These are phyloP conservation scores for Plasmodiophora brassicae DNA, from an alignment of 208 protist genomes.

Conservation along the genomic window DNA sequence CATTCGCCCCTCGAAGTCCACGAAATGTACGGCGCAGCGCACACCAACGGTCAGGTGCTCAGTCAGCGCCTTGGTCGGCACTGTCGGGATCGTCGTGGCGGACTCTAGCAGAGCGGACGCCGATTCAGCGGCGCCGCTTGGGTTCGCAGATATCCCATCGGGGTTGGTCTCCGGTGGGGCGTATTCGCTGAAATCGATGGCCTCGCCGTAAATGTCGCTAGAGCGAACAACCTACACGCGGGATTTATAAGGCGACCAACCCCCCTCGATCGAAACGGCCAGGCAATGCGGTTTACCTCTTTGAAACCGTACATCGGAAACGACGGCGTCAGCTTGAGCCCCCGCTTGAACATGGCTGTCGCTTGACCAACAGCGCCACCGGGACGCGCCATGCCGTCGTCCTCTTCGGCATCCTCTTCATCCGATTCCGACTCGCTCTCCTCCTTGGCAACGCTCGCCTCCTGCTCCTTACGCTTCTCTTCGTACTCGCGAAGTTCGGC, in stretches of 20 bases:
- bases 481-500: conserved; percentile 35
- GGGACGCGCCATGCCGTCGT: background rate
- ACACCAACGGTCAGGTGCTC: background rate
- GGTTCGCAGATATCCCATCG: background rate
- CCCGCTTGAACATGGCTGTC: conserved; percentile 17
- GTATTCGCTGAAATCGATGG: conserved; percentile 23
- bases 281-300: too few relatives aligned
- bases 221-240: background rate
- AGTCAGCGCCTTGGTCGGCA: background rate
- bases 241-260: background rate
- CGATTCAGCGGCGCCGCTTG: background rate
- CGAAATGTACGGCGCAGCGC: background rate
- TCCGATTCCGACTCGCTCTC: background rate
- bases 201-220: conserved; percentile 15
- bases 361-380: too few relatives aligned
- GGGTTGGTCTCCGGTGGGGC: background rate
- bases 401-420: background rate
- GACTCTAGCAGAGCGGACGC: background rate
- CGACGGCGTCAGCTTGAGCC: background rate
- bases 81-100: background rate
- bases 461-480: conserved; percentile 19
- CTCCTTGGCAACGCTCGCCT: background rate
- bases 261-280: background rate
- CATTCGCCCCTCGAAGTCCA: conserved; percentile 20
- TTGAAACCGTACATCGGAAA: background rate